Percentiles rank a stretch among this genome's conserved stretches.
Conservation (phyloP, 1,284 basidiomycete species). For the Fistulinella cinereoalba region DNA sequence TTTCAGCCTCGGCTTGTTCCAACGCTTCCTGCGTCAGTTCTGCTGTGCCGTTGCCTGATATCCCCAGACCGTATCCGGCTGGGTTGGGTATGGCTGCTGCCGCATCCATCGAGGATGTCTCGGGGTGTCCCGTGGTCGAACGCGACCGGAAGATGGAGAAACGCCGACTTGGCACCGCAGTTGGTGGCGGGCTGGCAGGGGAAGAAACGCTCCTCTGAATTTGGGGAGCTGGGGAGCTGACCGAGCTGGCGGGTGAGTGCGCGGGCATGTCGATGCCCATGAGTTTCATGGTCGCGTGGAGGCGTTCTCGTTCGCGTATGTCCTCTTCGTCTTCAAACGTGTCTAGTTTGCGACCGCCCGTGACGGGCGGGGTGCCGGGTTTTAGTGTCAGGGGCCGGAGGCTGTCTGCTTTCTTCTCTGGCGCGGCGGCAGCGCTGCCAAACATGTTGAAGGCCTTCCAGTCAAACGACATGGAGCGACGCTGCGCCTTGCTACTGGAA, state of each 20-base stretch:
- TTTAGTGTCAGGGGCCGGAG: constrained; percentile 73
- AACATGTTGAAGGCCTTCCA: constrained; percentile 75
- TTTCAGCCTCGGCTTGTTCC: constrained; percentile 73
- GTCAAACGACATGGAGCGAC: constrained; percentile 78
- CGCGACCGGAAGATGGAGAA: constrained; percentile 69
- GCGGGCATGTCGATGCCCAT: constrained; percentile 78
- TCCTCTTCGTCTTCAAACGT: constrained; percentile 85
- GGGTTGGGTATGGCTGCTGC: constrained; percentile 37
- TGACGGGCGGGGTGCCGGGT: constrained; percentile 53
- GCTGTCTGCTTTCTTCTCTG: constrained; percentile 61
- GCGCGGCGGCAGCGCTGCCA: constrained; percentile 44
- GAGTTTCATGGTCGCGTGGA: constrained; percentile 86
- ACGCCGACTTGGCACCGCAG: constrained; percentile 42
- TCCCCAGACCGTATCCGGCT: constrained; percentile 38
- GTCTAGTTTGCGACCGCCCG: constrained; percentile 69
- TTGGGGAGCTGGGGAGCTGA: constrained; percentile 28
- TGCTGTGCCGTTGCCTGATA: constrained; percentile 35
- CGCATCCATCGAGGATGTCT: constrained; percentile 49
- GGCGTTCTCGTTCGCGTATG: constrained; percentile 74
- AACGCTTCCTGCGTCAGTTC: constrained; percentile 71
- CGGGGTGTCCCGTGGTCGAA: constrained; percentile 44
- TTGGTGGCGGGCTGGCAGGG: constrained; percentile 34
- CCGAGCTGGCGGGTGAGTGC: constrained; percentile 31
- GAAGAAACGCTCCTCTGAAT: constrained; percentile 45
- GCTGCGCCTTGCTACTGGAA: constrained; percentile 45